Percentiles rank a stretch among this genome's conserved stretches.
phyloP scores from a whole-genome alignment of 768 basidiomycete species.

The Trametes cingulata region DNA sequence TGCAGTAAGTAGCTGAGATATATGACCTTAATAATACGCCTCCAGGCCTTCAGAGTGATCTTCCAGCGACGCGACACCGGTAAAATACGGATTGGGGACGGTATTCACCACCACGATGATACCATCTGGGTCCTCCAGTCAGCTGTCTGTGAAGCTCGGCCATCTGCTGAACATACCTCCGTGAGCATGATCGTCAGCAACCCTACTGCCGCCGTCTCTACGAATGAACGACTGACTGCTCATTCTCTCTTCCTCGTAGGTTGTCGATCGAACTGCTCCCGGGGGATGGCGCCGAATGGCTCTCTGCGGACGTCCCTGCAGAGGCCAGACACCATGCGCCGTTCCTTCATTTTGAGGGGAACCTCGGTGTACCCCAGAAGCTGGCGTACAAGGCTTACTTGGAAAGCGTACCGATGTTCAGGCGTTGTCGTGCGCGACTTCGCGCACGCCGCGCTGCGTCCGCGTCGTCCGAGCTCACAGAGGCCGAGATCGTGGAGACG shows the following conservation, averaged over 20 bases:
- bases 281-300: slow-evolving; percentile 54
- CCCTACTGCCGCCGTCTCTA: background rate
- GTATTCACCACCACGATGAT: no score
- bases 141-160: background rate
- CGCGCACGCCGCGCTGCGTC: slow-evolving; percentile 13
- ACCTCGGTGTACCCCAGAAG: slow-evolving; percentile 68
- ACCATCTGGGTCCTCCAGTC: background rate
- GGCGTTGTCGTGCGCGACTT: background rate
- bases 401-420: slow-evolving; percentile 38
- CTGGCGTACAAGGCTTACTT: slow-evolving; percentile 54
- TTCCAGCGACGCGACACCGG: no score
- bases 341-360: slow-evolving; percentile 55
- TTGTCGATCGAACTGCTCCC: slow-evolving; percentile 63
- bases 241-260: slow-evolving; percentile 28
- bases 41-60: no score
- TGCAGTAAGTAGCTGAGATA: no score
- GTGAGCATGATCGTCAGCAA: slow-evolving; percentile 5
- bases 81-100: no score
- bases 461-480: slow-evolving; percentile 13
- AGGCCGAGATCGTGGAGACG: slow-evolving; percentile 17
- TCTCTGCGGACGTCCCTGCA: slow-evolving; percentile 25
- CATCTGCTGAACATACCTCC: slow-evolving; percentile 13
- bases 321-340: slow-evolving; percentile 39
- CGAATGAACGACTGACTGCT: background rate
- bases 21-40: no score